Evolutionary conservation across 2,329 filamentous ascomycete species (phyloP).

Genomic region (Neopestalotiopsis rosae): DNA sequence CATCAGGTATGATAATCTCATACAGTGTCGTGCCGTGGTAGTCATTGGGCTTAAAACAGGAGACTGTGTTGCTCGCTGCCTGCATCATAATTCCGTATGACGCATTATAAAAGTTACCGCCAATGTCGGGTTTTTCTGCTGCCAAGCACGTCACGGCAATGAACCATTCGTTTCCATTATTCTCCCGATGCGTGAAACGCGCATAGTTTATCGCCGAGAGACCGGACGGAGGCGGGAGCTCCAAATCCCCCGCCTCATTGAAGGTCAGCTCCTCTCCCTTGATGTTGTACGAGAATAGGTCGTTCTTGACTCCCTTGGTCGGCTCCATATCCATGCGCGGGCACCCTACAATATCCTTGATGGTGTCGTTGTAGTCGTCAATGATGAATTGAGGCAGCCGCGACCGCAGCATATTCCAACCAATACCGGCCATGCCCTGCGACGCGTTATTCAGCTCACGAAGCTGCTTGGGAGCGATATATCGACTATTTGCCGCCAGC

Average conservation of each 20-base stretch:
- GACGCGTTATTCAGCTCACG: conserved; percentile 20
- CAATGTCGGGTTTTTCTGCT: conserved; percentile 21
- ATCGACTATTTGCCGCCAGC: conserved; percentile 13
- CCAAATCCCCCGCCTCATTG: conserved; percentile 18
- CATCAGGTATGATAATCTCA: conserved; percentile 22
- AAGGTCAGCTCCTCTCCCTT: conserved; percentile 23
- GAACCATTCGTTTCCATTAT: conserved; percentile 28
- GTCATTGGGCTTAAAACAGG: conserved; percentile 24
- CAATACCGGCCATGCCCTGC: conserved; percentile 28
- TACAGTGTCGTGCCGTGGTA: conserved; percentile 29
- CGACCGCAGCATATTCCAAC: conserved; percentile 29
- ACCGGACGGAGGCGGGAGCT: conserved; percentile 26
- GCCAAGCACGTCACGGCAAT: conserved; percentile 22
- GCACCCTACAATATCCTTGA: conserved; percentile 18
- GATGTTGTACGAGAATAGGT: conserved; percentile 24
- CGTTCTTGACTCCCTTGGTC: neutral
- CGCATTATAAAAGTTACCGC: conserved; percentile 27
- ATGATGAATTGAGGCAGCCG: conserved; percentile 26
- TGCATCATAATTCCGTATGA: conserved; percentile 30
- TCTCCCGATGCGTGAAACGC: conserved; percentile 24
- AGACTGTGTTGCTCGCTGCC: conserved; percentile 26
- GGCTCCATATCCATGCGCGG: conserved; percentile 28
- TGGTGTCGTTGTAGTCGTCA: conserved; percentile 26
- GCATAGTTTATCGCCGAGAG: conserved; percentile 26
- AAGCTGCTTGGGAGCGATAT: conserved; percentile 15